These are phyloP conservation scores for Eucalyptus curtisii DNA, from an alignment of 345 rosid genomes.

Conservation along the genomic window DNA sequence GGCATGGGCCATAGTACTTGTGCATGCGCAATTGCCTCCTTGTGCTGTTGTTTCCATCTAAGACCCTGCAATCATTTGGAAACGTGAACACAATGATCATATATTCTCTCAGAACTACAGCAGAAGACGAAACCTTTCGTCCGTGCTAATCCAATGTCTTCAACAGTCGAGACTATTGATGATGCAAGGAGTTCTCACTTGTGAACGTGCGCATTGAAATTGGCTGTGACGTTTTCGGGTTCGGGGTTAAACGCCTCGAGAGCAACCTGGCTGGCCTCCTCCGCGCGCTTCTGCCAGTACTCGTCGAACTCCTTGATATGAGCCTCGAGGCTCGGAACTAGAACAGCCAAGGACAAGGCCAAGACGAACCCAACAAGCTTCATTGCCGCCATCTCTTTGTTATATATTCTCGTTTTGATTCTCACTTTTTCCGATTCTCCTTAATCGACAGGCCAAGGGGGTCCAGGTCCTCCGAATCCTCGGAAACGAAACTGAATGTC, in stretches of 20 bases:
- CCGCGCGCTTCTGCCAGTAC: conserved; percentile 16
- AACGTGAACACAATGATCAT: neutral
- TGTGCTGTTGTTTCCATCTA: conserved; percentile 2
- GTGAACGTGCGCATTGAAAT: conserved; percentile 7
- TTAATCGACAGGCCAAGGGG: neutral
- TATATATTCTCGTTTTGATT: neutral
- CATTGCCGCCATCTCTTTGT: neutral
- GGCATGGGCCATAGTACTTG: conserved; percentile 1
- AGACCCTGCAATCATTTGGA: neutral
- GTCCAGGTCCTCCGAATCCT: neutral
- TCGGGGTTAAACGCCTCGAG: conserved; percentile 12
- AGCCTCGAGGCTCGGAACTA: conserved; percentile 1
- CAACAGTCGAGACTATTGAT: neutral
- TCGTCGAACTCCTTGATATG: conserved; percentile 16
- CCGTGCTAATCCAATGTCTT: neutral
- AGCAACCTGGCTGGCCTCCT: conserved; percentile 6
- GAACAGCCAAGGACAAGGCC: neutral
- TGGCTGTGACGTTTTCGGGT: conserved; percentile 7
- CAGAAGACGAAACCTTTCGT: neutral
- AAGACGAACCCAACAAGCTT: neutral
- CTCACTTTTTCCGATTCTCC: neutral
- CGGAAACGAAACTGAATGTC: neutral
- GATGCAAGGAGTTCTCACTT: neutral
- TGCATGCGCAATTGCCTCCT: conserved; percentile 6
- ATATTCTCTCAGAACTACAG: neutral